Percentiles rank a stretch among this genome's conserved stretches.
These are phyloP conservation scores for Aureobasidium sp. DNA, from an alignment of 2,329 filamentous ascomycete species.

Conservation along the genomic window DNA sequence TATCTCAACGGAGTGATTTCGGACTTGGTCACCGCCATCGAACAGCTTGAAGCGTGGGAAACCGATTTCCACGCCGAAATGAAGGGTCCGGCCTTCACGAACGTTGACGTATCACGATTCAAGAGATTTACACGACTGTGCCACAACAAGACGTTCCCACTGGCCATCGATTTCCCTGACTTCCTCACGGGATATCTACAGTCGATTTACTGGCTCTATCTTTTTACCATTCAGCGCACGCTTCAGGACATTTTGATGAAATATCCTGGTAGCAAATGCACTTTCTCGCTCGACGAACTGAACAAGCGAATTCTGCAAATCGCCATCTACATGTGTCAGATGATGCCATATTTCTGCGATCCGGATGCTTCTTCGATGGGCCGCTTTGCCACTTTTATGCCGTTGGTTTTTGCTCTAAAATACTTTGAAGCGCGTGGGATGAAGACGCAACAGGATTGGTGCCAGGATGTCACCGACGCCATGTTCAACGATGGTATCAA, in stretches of 20 bases:
- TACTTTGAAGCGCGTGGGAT: constrained; percentile 1
- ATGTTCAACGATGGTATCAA: constrained; percentile 9
- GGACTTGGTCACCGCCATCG: not conserved
- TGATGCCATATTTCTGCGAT: constrained; percentile 13
- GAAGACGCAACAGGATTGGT: constrained; percentile 6
- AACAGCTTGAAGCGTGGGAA: not conserved
- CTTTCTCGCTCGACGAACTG: not conserved
- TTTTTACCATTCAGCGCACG: constrained; percentile 22
- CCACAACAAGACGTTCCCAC: constrained; percentile 22
- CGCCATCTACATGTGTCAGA: constrained; percentile 11
- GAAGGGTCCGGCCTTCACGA: not conserved
- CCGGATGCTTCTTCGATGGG: constrained; percentile 5
- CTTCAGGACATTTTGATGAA: not conserved
- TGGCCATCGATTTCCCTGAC: constrained; percentile 24
- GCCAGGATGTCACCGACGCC: constrained; percentile 1
- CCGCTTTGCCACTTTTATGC: constrained; percentile 11
- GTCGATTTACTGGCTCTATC: constrained; percentile 27
- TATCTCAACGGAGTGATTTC: not conserved
- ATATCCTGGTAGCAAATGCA: not conserved
- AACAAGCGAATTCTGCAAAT: constrained; percentile 54
- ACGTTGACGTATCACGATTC: not conserved
- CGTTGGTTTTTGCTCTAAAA: constrained; percentile 3
- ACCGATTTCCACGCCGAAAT: not conserved
- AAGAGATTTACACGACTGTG: constrained; percentile 15
- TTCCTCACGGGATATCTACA: constrained; percentile 27